phyloP scores from a whole-genome alignment of 73 alveolate genomes.

The Tetrahymena thermophila region DNA sequence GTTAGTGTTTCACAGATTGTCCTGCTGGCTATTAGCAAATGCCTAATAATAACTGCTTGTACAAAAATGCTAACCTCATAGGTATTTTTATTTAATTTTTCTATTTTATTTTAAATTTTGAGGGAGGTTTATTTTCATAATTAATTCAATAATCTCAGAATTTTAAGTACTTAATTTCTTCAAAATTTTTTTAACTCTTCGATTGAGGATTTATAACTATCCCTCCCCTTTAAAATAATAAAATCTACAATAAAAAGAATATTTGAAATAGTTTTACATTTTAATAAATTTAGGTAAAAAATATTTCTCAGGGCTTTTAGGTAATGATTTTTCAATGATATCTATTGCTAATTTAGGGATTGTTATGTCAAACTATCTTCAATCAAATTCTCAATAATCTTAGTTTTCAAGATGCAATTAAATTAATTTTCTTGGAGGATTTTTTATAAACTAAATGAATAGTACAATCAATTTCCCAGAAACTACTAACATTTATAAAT shows the following conservation, averaged over 20 bases:
- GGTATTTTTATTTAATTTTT: background rate
- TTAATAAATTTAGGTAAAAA: background rate
- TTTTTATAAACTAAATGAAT: background rate
- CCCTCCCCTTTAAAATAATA: no score
- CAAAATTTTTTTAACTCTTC: no score
- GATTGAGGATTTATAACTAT: no score
- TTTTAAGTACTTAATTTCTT: no score
- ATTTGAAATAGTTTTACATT: background rate
- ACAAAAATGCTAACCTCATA: background rate
- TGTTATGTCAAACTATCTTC: background rate
- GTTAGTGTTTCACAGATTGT: background rate
- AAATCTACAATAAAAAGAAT: no score
- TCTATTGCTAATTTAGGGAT: background rate
- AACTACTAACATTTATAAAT: background rate
- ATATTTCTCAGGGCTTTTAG: background rate
- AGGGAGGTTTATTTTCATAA: no score
- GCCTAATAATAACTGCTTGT: background rate
- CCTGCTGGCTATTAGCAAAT: background rate
- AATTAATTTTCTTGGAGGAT: background rate
- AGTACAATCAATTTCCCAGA: background rate
- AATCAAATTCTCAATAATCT: background rate
- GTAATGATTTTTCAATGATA: background rate
- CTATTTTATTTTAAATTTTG: background rate
- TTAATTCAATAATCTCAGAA: no score
- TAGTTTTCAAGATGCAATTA: background rate